phyloP scores from a whole-genome alignment of 352 stramenopile species.

The Pythium coloratum region DNA sequence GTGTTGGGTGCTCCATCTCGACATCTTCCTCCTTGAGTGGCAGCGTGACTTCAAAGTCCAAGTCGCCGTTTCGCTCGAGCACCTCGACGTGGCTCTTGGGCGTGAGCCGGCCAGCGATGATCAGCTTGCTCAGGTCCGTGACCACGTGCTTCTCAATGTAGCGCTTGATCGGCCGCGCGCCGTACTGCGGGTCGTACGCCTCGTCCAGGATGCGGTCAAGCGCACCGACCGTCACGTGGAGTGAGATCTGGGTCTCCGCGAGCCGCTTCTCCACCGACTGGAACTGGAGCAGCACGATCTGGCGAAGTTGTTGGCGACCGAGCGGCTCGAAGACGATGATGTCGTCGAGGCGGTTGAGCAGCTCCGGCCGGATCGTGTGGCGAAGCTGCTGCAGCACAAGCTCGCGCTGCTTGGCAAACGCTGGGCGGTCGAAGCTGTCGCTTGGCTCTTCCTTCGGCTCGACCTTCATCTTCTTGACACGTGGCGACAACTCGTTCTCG shows the following conservation, averaged over 20 bases:
- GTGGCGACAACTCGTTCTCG: constrained; percentile 48
- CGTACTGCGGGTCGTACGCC: constrained; percentile 94
- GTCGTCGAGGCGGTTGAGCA: constrained; percentile 96
- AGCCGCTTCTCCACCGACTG: constrained; percentile 80
- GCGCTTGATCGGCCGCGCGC: constrained; percentile 94
- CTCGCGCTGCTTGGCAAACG: constrained; percentile 60
- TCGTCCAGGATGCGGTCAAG: constrained; percentile 91
- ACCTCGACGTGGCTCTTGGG: constrained; percentile 73
- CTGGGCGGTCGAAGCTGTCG: constrained; percentile 18
- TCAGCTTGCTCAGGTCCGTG: constrained; percentile 82
- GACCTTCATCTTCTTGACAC: constrained; percentile 63
- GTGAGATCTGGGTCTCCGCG: constrained; percentile 66
- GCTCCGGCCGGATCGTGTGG: constrained; percentile 91
- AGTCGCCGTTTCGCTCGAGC: constrained; percentile 39
- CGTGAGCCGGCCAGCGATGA: constrained; percentile 53
- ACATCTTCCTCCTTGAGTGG: constrained; percentile 35
- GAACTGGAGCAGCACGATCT: constrained; percentile 94
- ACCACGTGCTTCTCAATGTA: constrained; percentile 96
- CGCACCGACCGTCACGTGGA: constrained; percentile 77
- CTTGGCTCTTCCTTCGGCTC: constrained; percentile 30
- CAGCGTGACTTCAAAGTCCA: constrained; percentile 45
- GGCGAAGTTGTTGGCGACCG: constrained; percentile 78
- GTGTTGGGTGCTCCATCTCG: constrained; percentile 13
- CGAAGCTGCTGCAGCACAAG: constrained; percentile 89
- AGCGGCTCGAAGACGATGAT: constrained; percentile 97